Evolutionary conservation across 192 early-diverging fungal species (phyloP).

Genomic region (Mortierella antarctica): DNA sequence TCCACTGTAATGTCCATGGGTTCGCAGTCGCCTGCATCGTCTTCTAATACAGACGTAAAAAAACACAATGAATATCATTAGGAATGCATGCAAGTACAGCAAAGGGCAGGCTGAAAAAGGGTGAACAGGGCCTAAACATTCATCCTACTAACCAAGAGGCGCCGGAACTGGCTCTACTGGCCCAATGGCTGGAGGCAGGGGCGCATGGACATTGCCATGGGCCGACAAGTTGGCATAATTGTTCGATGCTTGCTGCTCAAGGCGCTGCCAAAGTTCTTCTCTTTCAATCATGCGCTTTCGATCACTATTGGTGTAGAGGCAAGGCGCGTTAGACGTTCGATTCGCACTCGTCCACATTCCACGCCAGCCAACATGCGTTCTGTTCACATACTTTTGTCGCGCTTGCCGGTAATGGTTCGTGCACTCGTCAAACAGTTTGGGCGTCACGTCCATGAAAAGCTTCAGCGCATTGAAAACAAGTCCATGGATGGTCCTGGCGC

Average conservation of each 20-base stretch:
- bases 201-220: constrained; percentile 31
- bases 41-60: no score
- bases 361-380: no score
- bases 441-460: constrained; percentile 96
- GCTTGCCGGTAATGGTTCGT: constrained; percentile 91
- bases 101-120: no score
- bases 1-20: no score
- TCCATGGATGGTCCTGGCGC: constrained; percentile 89
- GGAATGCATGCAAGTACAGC: no score
- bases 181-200: not conserved
- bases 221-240: constrained; percentile 51
- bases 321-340: not conserved
- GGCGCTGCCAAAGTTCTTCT: constrained; percentile 80
- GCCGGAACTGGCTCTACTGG: constrained; percentile 31
- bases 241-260: constrained; percentile 67
- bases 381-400: constrained; percentile 77
- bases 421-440: constrained; percentile 96
- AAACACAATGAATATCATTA: no score
- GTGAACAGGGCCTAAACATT: no score
- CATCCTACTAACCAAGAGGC: constrained; percentile 27
- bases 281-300: constrained; percentile 83
- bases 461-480: constrained; percentile 98
- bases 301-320: constrained; percentile 64
- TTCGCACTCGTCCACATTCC: not conserved
- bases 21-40: no score